A percentile compares a stretch with the other conserved stretches of the same genome.
phyloP scores from a whole-genome alignment of 1,284 basidiomycete species.

The Cutaneotrichosporon mucoides region DNA sequence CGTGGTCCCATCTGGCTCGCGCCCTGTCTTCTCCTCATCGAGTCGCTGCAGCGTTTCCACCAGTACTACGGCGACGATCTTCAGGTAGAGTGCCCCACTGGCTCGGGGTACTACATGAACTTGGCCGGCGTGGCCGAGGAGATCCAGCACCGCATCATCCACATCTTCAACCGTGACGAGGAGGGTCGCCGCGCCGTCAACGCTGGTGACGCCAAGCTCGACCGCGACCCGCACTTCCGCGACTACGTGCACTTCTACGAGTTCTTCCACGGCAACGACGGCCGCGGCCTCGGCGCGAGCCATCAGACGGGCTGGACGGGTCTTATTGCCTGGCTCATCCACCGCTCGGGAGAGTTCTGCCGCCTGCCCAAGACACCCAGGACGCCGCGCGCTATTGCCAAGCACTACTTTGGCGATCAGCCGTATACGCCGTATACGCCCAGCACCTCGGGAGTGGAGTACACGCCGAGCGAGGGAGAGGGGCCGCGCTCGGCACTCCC shows the following conservation, averaged over 20 bases:
- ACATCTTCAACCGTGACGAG: constrained; percentile 87
- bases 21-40: constrained; percentile 70
- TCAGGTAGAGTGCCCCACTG: constrained; percentile 90
- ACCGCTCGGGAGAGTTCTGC: constrained; percentile 76
- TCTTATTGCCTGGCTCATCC: constrained; percentile 79
- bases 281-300: constrained; percentile 86
- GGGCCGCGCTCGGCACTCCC: constrained; percentile 5
- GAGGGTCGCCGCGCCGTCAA: constrained; percentile 84
- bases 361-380: constrained; percentile 80
- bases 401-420: constrained; percentile 84
- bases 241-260: constrained; percentile 61
- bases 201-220: constrained; percentile 79
- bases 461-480: constrained; percentile 20
- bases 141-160: constrained; percentile 92
- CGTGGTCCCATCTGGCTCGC: constrained; percentile 82
- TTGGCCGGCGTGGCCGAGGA: constrained; percentile 90
- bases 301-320: constrained; percentile 99
- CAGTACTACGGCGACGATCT: constrained; percentile 89
- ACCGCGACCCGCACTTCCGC: constrained; percentile 91
- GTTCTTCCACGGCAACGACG: constrained; percentile 94
- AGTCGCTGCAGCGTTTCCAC: constrained; percentile 82
- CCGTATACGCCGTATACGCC: constrained; percentile 37
- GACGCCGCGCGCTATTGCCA: constrained; percentile 66
- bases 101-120: constrained; percentile 93
- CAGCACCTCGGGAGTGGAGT: constrained; percentile 24